Conservation (phyloP, 164 flowering plant genomes). For the Piper longum region DNA sequence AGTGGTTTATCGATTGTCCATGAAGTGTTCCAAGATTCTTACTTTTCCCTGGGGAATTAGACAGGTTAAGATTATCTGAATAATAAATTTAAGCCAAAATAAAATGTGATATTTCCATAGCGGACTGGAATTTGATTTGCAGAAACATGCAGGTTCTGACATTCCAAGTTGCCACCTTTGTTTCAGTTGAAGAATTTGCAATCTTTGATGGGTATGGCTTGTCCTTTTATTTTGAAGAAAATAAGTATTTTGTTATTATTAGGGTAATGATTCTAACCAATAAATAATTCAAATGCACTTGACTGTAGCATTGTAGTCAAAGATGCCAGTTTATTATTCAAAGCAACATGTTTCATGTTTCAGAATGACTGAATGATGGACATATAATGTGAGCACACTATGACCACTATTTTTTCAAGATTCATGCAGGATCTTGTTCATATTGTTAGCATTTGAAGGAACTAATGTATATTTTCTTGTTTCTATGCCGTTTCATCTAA, state of each 20-base stretch:
- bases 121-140: conserved; percentile 21
- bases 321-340: background rate
- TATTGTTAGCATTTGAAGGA: too few relatives aligned
- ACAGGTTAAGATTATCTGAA: background rate
- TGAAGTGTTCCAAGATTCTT: conserved; percentile 55
- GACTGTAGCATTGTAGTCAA: background rate
- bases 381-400: too few relatives aligned
- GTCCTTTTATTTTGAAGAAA: background rate
- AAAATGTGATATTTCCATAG: background rate
- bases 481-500: too few relatives aligned
- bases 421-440: too few relatives aligned
- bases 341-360: background rate
- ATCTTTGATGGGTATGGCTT: conserved; percentile 44
- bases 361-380: background rate
- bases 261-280: background rate
- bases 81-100: background rate
- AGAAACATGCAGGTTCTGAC: conserved; percentile 60
- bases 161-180: conserved; percentile 51
- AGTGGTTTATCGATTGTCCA: conserved; percentile 35
- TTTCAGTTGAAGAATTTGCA: conserved; percentile 50
- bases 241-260: background rate
- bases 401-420: too few relatives aligned
- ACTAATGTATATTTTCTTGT: too few relatives aligned
- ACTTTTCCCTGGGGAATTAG: conserved; percentile 40
- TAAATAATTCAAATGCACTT: too few relatives aligned